These are phyloP conservation scores for Bromus sterilis DNA, from an alignment of 176 grass and related monocot genomes.

Conservation along the genomic window DNA sequence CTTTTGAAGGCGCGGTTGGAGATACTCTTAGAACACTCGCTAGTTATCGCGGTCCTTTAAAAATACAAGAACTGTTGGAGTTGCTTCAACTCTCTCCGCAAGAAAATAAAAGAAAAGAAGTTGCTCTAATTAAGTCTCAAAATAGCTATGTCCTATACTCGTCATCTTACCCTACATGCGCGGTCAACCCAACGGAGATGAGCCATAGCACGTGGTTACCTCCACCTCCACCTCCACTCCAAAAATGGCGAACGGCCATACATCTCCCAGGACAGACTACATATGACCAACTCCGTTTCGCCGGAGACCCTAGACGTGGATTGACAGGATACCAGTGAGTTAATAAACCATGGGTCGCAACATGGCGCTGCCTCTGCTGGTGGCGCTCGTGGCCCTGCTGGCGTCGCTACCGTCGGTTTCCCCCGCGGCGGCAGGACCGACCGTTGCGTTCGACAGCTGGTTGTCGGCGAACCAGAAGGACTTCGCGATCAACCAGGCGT, in stretches of 20 bases:
- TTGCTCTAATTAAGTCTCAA: no score
- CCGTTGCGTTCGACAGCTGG: constrained; percentile 4
- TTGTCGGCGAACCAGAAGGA: constrained; percentile 9
- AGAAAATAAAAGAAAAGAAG: no score
- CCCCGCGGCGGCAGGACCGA: no score
- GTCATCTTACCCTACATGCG: neutral
- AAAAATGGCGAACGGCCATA: neutral
- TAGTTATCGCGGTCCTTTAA: no score
- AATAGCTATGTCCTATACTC: neutral
- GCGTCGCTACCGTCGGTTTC: neutral
- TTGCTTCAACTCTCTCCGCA: no score
- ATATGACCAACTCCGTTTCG: neutral
- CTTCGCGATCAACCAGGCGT: neutral
- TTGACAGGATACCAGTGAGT: neutral
- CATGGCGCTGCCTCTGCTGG: neutral
- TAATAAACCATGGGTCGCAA: neutral
- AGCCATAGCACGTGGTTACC: neutral
- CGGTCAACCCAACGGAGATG: neutral
- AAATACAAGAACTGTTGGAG: no score
- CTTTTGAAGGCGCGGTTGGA: no score
- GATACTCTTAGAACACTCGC: no score
- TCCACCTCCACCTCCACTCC: neutral
- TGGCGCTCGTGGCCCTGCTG: neutral
- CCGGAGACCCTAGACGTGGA: neutral
- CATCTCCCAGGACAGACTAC: neutral